Base-by-base conservation (phyloP, 2,329 filamentous ascomycete genomes). In the Colletotrichum simmondsii region DNA sequence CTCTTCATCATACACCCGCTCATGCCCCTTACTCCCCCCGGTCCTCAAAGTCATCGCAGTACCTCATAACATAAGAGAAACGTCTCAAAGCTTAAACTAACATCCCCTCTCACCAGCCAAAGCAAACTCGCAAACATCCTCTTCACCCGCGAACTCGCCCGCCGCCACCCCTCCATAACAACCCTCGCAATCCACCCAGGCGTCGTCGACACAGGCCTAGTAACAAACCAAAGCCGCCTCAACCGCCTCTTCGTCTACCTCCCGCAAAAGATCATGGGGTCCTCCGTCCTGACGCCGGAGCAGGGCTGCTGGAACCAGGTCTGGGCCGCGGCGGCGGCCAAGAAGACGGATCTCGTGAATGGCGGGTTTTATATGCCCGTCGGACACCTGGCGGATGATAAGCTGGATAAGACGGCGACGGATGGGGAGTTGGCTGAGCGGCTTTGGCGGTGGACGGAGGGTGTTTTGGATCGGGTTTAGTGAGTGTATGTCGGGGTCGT, bases 391-490 rank as follows among this genome's bases (percentile, higher is more conserved):
- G 75, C 76, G 19, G 63, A 64, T 4, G 77, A 78, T 2, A 75
- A 77, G 58, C 71, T 71, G n/a, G 65, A 63, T 62, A 77, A 75
- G 46, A 76, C 75, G 49, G 71, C 71, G 16, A 62, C 37, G 60
- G 77, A 80, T 68, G 76, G 79, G 52, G 72, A 78, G 4, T 65
- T 85, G 64, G 81, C 78, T 1, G 78, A 76, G 63, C 75, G 78
- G 77, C 61, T 86, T 71, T 85, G 83, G 83, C 75, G 80, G 26
- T 85, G 83, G 82, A 85, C 83, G 10, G 76, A 80, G 46, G 74
- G 75, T 30, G 77, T 63, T 5, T 35, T 73, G 67, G 57, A 49
- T 16, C 1, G 49, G 52, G 22, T 65, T 26, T 60, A 70, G 26
- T 65, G 46, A 65, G 19, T 5, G 24, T 16, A 10, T 16, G 5